Base-by-base conservation (phyloP, 2,329 filamentous ascomycete genomes). In the Aschersonia sp. region DNA sequence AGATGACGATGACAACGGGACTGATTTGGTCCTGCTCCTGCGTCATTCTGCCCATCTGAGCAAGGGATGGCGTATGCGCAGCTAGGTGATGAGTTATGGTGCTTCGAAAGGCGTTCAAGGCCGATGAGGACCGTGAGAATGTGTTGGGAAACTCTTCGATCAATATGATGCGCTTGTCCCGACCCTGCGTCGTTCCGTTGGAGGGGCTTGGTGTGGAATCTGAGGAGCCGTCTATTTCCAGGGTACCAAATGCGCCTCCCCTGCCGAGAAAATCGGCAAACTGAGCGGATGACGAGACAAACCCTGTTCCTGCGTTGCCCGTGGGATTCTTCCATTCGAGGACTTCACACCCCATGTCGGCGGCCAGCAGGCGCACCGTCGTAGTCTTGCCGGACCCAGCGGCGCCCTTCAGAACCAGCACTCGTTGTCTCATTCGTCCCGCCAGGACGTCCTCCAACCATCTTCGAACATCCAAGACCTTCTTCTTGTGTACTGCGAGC, bases 311-410 rank as follows among this genome's bases (percentile, higher is more conserved):
- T 2, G 71, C 60, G 1, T 76, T 76, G 1, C 75, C 77, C 1
- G 76, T 72, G 1, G 90, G 88, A 60, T 94, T 96, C 59, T 80
- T 85, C 92, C 92, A 98, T 63, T 97, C 88, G 33, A 92, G 68
- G 32, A 97, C 68, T 52, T 89, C 78, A 50, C 84, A 81, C 2
- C 75, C 76, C 68, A 97, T 70, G n/a, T 84, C 78, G 52, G 79
- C 79, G 5, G 89, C 83, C 37, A 98, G 73, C 29, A 95, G 68
- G 9, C 77, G 76, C 46, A 97, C 60, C 0, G 90, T 94, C 0
- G 87, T 88, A 1, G 92, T 97, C 67, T 98, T 98, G 32, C 87
- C 92, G 35, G 86, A 85, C 22, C 92, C 92, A 42, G 92, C 89
- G 35, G 88, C 81, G 9, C 92, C 92, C 63, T 94, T 95, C 42